Percentiles rank a stretch among this genome's conserved stretches.
These are phyloP conservation scores for Mycena pura DNA, from an alignment of 768 basidiomycete genomes.

Conservation along the genomic window DNA sequence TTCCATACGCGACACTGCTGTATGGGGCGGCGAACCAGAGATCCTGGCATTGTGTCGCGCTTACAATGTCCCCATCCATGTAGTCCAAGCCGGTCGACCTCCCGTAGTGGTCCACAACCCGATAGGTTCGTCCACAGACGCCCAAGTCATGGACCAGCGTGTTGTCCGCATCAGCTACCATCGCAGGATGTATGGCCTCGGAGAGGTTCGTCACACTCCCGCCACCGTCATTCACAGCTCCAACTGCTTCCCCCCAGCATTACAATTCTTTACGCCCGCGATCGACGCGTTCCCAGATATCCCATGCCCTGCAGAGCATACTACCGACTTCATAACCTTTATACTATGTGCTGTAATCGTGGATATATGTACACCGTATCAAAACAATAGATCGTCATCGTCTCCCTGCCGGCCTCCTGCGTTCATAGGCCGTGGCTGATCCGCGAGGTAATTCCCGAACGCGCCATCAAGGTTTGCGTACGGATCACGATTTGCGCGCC, in stretches of 20 bases:
- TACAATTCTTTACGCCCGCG: constrained; percentile 85
- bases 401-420: constrained; percentile 52
- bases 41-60: constrained; percentile 86
- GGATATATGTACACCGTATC: constrained; percentile 24
- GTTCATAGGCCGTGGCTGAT: constrained; percentile 72
- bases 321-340: constrained; percentile 23
- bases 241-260: constrained; percentile 59
- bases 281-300: constrained; percentile 32
- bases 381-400: constrained; percentile 76
- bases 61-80: constrained; percentile 86
- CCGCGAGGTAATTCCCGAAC: constrained; percentile 75
- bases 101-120: constrained; percentile 86
- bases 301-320: constrained; percentile 35
- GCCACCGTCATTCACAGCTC: not conserved
- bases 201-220: constrained; percentile 70
- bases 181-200: constrained; percentile 91
- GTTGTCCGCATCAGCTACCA: constrained; percentile 88
- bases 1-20: constrained; percentile 79
- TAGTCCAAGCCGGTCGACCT: constrained; percentile 85
- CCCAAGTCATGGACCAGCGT: constrained; percentile 39
- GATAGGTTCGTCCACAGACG: constrained; percentile 36
- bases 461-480: constrained; percentile 85
- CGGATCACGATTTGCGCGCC: constrained; percentile 58
- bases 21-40: constrained; percentile 98
- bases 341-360: not conserved